phyloP scores from a whole-genome alignment of 495 filamentous ascomycete genomes.

The Penicillium samsonianum region DNA sequence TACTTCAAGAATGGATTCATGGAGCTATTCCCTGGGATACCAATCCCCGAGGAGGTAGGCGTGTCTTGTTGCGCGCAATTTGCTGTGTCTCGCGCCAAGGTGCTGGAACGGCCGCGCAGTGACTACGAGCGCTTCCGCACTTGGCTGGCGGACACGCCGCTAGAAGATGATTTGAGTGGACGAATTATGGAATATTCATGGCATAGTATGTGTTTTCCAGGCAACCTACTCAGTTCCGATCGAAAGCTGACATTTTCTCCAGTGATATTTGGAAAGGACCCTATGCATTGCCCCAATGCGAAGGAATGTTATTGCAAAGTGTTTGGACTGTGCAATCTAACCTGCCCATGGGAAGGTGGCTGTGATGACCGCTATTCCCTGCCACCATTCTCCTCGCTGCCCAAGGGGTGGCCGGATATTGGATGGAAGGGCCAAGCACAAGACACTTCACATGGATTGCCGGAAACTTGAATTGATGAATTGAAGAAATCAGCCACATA shows the following conservation, averaged over 20 bases:
- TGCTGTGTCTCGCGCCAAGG: constrained; percentile 59
- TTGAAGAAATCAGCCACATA: neutral
- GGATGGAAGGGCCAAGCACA: constrained; percentile 53
- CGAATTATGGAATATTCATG: constrained; percentile 73
- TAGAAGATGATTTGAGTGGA: constrained; percentile 61
- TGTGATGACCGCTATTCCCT: constrained; percentile 50
- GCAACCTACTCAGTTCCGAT: neutral
- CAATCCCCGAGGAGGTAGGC: constrained; percentile 53
- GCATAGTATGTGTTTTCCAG: constrained; percentile 52
- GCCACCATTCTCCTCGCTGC: constrained; percentile 48
- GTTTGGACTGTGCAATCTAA: constrained; percentile 59
- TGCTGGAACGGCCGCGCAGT: constrained; percentile 47
- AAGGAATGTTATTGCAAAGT: constrained; percentile 64
- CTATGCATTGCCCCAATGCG: constrained; percentile 58
- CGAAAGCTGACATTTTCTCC: constrained; percentile 15
- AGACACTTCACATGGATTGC: constrained; percentile 41
- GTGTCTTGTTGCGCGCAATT: constrained; percentile 74
- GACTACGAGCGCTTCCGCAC: constrained; percentile 59
- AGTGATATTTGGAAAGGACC: constrained; percentile 54
- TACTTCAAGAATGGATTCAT: constrained; percentile 56
- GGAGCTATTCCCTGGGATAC: constrained; percentile 53
- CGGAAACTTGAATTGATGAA: constrained; percentile 30
- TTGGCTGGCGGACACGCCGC: constrained; percentile 60
- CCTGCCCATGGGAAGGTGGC: constrained; percentile 34
- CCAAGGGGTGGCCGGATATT: constrained; percentile 53